A percentile compares a stretch with the other conserved stretches of the same genome.
Conservation (phyloP, 2,329 filamentous ascomycete genomes). For the Bipolaris oryzae region DNA sequence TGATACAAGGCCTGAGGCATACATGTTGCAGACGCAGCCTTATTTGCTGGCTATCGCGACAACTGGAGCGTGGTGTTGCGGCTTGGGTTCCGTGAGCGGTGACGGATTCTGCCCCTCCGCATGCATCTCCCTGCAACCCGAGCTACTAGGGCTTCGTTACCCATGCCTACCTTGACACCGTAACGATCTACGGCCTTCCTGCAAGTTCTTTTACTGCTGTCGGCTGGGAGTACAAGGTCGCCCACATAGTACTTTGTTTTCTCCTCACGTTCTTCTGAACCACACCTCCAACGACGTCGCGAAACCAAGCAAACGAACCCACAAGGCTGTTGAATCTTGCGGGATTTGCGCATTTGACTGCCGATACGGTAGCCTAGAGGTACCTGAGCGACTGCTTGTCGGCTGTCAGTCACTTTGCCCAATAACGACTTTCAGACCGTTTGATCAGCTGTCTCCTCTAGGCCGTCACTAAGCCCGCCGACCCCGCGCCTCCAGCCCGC, state of each 20-base stretch:
- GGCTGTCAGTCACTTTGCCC: background rate
- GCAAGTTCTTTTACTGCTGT: constrained; percentile 5
- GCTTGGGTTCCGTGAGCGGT: constrained; percentile 12
- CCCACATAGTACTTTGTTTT: background rate
- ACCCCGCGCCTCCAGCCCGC: background rate
- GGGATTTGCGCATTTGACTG: constrained; percentile 1
- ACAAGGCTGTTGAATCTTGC: background rate
- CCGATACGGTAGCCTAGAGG: constrained; percentile 5
- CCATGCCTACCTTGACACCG: constrained; percentile 11
- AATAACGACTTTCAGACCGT: background rate
- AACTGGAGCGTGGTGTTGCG: constrained; percentile 13
- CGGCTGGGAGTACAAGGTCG: background rate
- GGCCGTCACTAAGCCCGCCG: background rate
- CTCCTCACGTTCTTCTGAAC: background rate
- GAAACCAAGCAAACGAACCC: background rate
- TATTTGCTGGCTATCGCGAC: constrained; percentile 6
- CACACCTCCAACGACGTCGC: background rate
- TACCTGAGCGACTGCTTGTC: background rate
- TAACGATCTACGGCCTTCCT: constrained; percentile 5
- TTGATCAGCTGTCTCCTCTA: background rate
- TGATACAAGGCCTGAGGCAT: background rate
- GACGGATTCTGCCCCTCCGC: constrained; percentile 25
- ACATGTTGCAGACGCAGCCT: constrained; percentile 21
- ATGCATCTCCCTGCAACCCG: constrained; percentile 11
- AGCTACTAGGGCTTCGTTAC: constrained; percentile 15